These are phyloP conservation scores for Phaeophleospora eucalypticola DNA, from an alignment of 2,329 filamentous ascomycete genomes.

Conservation along the genomic window DNA sequence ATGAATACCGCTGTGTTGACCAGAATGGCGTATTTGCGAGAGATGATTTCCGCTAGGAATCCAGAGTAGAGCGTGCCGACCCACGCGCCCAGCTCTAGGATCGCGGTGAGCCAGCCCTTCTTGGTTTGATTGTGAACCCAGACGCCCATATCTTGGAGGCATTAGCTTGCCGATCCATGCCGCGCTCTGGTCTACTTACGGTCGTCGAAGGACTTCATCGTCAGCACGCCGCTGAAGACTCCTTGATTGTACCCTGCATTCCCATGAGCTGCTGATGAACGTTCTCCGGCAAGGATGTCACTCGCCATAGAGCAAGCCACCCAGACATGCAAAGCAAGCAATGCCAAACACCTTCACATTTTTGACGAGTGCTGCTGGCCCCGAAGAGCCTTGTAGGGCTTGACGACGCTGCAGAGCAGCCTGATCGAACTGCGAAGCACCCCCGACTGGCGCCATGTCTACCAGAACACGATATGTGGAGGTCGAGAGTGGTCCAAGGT, in stretches of 20 bases:
- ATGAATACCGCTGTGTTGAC: slow-evolving; percentile 65
- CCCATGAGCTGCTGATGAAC: too few relatives aligned
- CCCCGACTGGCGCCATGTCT: slow-evolving; percentile 40
- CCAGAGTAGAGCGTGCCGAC: slow-evolving; percentile 67
- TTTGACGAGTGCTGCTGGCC: slow-evolving; percentile 48
- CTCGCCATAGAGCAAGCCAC: slow-evolving; percentile 58
- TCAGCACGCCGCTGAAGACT: slow-evolving; percentile 67
- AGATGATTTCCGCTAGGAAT: slow-evolving; percentile 63
- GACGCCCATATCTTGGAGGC: slow-evolving; percentile 39
- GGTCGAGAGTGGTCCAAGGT: background rate
- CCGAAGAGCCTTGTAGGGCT: slow-evolving; percentile 38
- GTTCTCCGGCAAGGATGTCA: too few relatives aligned
- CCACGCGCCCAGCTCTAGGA: slow-evolving; percentile 74
- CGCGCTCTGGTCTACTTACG: slow-evolving; percentile 27
- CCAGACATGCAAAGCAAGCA: slow-evolving; percentile 51
- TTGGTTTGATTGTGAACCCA: slow-evolving; percentile 36
- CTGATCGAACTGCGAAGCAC: slow-evolving; percentile 35
- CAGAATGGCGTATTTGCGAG: slow-evolving; percentile 64
- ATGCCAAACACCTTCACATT: slow-evolving; percentile 54
- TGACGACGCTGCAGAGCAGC: slow-evolving; percentile 41
- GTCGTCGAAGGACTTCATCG: slow-evolving; percentile 45
- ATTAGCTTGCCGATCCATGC: slow-evolving; percentile 3
- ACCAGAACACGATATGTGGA: too few relatives aligned
- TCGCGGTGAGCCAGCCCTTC: slow-evolving; percentile 53
- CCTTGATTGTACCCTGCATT: slow-evolving; percentile 77